Conservation (phyloP, 169 alveolate genomes). For the Eimeria praecox region DNA sequence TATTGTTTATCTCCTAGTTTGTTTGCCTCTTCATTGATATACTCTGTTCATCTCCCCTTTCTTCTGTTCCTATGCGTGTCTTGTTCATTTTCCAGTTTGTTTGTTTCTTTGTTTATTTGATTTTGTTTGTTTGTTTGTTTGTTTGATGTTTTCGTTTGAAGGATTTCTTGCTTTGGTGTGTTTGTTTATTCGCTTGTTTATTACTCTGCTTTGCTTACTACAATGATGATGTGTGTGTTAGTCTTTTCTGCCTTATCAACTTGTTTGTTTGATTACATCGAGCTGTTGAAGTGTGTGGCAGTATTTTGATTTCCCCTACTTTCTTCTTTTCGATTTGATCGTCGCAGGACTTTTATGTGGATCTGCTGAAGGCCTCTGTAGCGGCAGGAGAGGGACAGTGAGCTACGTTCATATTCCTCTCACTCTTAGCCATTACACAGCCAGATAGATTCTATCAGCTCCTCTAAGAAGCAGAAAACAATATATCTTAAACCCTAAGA, state of each 20-base stretch:
- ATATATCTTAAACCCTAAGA: neutral
- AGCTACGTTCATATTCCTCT: neutral
- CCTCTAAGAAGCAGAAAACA: neutral
- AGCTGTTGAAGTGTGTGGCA: neutral
- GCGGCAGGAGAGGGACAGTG: constrained; percentile 27
- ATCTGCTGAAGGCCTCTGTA: constrained; percentile 52
- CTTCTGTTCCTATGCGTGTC: no score
- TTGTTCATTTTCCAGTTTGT: neutral
- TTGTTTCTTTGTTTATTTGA: neutral
- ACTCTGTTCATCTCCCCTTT: no score
- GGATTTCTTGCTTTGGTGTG: neutral
- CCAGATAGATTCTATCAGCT: no score
- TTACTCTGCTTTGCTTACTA: neutral
- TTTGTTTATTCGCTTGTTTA: neutral
- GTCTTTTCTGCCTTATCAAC: no score
- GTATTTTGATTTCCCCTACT: neutral
- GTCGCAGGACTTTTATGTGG: constrained; percentile 73
- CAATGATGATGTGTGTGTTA: neutral
- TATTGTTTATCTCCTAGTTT: no score
- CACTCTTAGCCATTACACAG: neutral
- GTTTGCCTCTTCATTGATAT: no score
- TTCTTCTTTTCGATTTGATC: neutral
- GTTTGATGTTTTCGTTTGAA: neutral
- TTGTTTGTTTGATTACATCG: neutral
- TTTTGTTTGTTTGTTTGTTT: neutral